Base-by-base conservation (phyloP, 768 basidiomycete genomes). In the Termitomyces sp. region DNA sequence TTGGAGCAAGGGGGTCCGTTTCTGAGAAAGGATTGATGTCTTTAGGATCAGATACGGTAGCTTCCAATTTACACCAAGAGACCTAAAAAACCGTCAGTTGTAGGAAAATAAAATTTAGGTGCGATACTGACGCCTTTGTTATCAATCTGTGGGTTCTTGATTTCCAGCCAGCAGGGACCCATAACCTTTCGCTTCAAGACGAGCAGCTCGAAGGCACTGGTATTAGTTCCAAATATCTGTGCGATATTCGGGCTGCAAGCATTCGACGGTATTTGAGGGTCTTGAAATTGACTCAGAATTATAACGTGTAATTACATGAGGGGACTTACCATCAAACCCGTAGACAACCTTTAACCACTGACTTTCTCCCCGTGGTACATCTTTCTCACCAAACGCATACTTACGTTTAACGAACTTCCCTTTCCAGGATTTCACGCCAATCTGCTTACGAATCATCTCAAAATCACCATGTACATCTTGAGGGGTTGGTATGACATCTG, bases 11-110 rank as follows among this genome's bases (percentile, higher is more conserved):
- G 0, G 74, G 63, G 63, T 95, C 91, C 3, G 80, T 78, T 50
- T 95, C 91, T 0, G 82, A 64, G 68, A 95, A 84, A 0, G 93
- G 91, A 57, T 85, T 89, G 69, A 99, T 82, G 61, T 91, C 86
- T 64, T 97, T 96, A 1, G 95, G 94, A 63, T 94, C 81, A 7
- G 81, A 70, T 6, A 94, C 89, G 0, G 83, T 85, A 17, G 83
- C 88, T 72, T 99, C 96, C 12, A 98, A 74, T 72, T 95, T 95
- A 66, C 95, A 98, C 97, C 97, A 99, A 1, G 97, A 96, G 32
- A 92, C 81, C 96, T 98, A 59, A 43, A 51, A 42, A 21, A 19
- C 0, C n/a, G 6, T 25, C 19, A 28, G 25, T 21, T 40, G 17
- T 6, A 32, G 9, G 50, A 30, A 50, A 40, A 39, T 5, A 57